Percentiles rank a stretch among this genome's conserved stretches.
phyloP scores from a whole-genome alignment of 805 yeast genomes.

The Jamesozyma lodderae region DNA sequence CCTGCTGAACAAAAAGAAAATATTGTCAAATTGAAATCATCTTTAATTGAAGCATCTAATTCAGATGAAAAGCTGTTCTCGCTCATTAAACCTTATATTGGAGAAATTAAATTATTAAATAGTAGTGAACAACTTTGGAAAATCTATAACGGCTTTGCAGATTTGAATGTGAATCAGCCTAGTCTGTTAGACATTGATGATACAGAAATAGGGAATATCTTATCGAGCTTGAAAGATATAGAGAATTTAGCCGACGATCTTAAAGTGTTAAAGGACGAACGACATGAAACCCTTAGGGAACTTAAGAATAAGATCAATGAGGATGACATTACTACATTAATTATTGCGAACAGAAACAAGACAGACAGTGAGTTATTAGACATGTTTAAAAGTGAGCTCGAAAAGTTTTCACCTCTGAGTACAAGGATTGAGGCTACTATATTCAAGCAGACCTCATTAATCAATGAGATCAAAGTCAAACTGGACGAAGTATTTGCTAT shows the following conservation, averaged over 20 bases:
- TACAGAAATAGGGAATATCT: constrained; percentile 25
- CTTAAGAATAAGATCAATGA: constrained; percentile 61
- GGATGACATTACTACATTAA: constrained; percentile 75
- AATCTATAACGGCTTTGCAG: constrained; percentile 28
- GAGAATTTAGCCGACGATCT: constrained; percentile 55
- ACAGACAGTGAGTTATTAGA: constrained; percentile 49
- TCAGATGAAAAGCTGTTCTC: constrained; percentile 48
- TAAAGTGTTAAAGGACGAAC: constrained; percentile 53
- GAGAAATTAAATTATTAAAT: constrained; percentile 37
- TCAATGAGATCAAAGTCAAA: constrained; percentile 37
- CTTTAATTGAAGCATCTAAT: constrained; percentile 50
- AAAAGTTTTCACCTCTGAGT: constrained; percentile 63
- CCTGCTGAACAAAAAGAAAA: constrained; percentile 45
- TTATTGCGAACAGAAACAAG: constrained; percentile 55
- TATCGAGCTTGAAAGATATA: constrained; percentile 37
- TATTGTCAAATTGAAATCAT: constrained; percentile 45
- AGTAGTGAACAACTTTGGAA: constrained; percentile 37
- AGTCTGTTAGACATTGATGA: constrained; percentile 68
- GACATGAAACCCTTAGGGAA: constrained; percentile 49
- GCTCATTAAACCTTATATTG: constrained; percentile 35
- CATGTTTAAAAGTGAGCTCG: constrained; percentile 61
- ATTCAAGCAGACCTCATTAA: constrained; percentile 49
- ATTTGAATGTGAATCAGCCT: constrained; percentile 12
- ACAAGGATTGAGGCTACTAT: constrained; percentile 59
- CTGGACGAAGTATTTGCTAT: constrained; percentile 41